phyloP scores from a whole-genome alignment of 495 filamentous ascomycete species.

The Neurospora sp. region DNA sequence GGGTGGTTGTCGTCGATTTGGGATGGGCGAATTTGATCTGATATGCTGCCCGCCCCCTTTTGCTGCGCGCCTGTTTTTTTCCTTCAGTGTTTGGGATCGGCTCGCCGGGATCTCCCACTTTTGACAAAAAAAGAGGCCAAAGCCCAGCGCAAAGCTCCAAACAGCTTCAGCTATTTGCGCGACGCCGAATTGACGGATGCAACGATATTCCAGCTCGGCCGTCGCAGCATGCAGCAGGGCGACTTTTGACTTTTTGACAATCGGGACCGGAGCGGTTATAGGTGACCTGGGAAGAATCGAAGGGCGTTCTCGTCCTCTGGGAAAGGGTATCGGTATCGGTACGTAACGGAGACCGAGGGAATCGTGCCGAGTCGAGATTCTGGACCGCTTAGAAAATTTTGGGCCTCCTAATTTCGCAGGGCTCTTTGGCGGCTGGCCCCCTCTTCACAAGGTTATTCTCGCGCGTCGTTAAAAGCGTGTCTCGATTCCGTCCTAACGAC shows the following conservation, averaged over 20 bases:
- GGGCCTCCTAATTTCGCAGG: not conserved
- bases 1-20: not conserved
- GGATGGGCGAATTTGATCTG: not conserved
- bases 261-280: not conserved
- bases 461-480: not conserved
- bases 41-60: not conserved
- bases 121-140: not conserved
- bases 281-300: not conserved
- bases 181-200: slow-evolving; percentile 18
- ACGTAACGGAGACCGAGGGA: not conserved
- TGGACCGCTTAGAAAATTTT: not conserved
- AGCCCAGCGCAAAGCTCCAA: not conserved
- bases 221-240: slow-evolving; percentile 15
- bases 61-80: not conserved
- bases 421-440: not conserved
- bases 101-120: not conserved
- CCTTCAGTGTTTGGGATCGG: not conserved
- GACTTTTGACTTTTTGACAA: not conserved
- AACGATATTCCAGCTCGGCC: slow-evolving; percentile 8
- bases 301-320: not conserved
- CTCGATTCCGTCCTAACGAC: not conserved
- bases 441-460: not conserved
- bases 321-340: not conserved
- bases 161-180: slow-evolving; percentile 12
- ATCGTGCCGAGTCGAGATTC: not conserved